These are phyloP conservation scores for Westerdykella sp. DNA, from an alignment of 2,329 filamentous ascomycete species.

Conservation along the genomic window DNA sequence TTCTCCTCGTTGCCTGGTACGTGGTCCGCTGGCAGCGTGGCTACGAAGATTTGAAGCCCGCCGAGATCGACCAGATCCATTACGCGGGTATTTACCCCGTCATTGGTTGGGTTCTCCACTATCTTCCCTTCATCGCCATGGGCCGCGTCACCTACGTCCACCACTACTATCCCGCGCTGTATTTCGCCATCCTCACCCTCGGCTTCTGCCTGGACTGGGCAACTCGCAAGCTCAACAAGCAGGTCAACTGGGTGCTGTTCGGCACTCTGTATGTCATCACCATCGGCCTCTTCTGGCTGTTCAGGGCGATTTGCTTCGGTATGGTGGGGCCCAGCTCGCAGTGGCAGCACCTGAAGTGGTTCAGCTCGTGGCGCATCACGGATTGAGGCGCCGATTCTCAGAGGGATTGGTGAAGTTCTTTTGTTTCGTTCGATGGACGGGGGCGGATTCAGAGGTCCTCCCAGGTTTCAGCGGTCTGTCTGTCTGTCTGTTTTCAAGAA, in stretches of 20 bases:
- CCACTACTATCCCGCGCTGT: conserved; percentile 97
- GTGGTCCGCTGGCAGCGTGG: conserved; percentile 92
- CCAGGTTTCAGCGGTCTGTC: no score
- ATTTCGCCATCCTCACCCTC: conserved; percentile 86
- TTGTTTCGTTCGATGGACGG: no score
- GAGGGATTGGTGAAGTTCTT: no score
- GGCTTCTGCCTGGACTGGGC: conserved; percentile 88
- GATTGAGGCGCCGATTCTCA: conserved; percentile 44
- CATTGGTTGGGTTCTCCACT: conserved; percentile 93
- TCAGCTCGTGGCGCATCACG: conserved; percentile 76
- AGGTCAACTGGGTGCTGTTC: conserved; percentile 64
- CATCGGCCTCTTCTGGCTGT: conserved; percentile 79
- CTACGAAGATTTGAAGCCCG: conserved; percentile 70
- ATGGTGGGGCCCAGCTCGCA: conserved; percentile 81
- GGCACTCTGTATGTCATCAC: conserved; percentile 64
- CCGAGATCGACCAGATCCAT: conserved; percentile 88
- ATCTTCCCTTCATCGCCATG: conserved; percentile 94
- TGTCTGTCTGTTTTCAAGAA: no score
- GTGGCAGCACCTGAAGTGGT: conserved; percentile 92
- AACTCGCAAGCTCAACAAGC: conserved; percentile 59
- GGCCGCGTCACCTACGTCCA: conserved; percentile 98
- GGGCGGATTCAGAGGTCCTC: no score
- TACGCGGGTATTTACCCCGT: conserved; percentile 88
- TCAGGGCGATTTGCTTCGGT: conserved; percentile 92
- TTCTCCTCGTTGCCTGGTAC: conserved; percentile 72